Evolutionary conservation across 31 red algal genomes (phyloP), one percentile per base, ranked within the genome.

Genomic region (Asparagopsis taxiformis): DNA sequence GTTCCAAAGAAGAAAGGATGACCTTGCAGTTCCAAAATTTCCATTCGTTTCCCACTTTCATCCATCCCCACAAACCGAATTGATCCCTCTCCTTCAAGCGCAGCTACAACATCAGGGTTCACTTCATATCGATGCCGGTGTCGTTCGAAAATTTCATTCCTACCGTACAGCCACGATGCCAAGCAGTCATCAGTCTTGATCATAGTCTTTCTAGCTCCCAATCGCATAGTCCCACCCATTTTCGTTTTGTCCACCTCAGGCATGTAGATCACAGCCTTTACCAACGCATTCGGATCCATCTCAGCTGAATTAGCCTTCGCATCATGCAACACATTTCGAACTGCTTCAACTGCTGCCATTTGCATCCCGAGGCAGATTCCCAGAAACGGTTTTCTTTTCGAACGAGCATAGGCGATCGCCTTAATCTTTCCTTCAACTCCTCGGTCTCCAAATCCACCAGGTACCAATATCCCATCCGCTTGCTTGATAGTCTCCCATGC

Each of bases 281-380:
- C 53, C 22, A 69, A 75, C 10, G 80, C 60, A 31, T 93, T 61
- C 35, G 64, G 34, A 53, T 92, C 77, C 33, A 92, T 80, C 75
- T 99, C 97, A 23, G 62, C 65, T 3, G 80, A 88, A 70, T 92
- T 88, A 22, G 87, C 97, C 13, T 49, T 43, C 13, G n/a, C 32
- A 46, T 44, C 38, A 8, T 79, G 46, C 30, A 69, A 82, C 46
- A 64, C 52, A 17, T 48, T 53, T n/a, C 97, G 62, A 21, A 72
- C 92, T 36, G 77, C 51, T 65, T 99, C 97, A n/a, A 99, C 63
- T 13, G 81, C 88, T 3, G 97, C 97, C 19, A 92, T 61, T 71
- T 99, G 97, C 91, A 99, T 95, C 20, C 97, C 97, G 58, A 99
- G 62, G 73, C 97, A 99, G 33, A 99, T 99, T 5, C 97, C 97